These are phyloP conservation scores for Solanum chmielewskii DNA, from an alignment of 257 asterid genomes.

Conservation along the genomic window DNA sequence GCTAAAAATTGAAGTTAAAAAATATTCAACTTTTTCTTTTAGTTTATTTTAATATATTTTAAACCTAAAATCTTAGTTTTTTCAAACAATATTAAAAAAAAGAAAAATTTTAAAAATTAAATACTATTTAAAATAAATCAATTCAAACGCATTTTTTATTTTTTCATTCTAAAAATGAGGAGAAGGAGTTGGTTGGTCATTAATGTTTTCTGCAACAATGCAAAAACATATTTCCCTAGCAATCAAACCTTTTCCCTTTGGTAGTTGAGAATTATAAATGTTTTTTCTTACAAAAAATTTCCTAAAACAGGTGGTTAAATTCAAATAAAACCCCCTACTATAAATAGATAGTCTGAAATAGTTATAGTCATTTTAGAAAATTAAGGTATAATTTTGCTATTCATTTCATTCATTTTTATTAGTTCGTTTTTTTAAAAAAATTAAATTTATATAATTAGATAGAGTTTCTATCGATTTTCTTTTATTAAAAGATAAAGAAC, in stretches of 20 bases:
- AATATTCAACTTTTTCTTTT: no score
- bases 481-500: neutral
- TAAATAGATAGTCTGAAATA: neutral
- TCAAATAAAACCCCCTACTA: neutral
- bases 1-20: accelerated
- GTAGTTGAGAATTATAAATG: neutral
- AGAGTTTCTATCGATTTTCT: no score
- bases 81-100: no score
- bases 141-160: no score
- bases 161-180: neutral
- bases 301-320: neutral
- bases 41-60: no score
- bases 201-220: neutral
- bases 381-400: neutral
- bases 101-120: no score
- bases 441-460: no score
- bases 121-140: no score
- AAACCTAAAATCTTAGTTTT: no score
- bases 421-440: no score
- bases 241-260: neutral
- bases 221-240: neutral
- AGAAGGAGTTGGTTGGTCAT: neutral
- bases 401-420: neutral
- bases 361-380: no score
- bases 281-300: neutral